Base-by-base conservation (phyloP, 805 yeast genomes). In the Metschnikowia cubensis region DNA sequence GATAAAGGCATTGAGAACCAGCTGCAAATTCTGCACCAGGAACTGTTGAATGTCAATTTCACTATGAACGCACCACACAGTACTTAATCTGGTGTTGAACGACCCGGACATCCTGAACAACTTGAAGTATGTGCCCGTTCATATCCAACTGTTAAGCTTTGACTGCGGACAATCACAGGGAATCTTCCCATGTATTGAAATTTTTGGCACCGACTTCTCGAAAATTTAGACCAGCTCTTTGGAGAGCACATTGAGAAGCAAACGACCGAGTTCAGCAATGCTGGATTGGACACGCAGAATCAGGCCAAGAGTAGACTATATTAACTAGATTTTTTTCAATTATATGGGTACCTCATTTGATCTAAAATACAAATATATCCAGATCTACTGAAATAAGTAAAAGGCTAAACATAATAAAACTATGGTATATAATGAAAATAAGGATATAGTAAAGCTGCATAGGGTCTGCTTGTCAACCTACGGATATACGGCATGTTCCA, bases 41-140 rank as follows among this genome's bases (percentile, higher is more conserved):
- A 69, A 1, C 55, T 65, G 4, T 64, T 74, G 32, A 69, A 66
- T 50, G 69, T 74, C 17, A 78, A 75, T 43, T 73, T 84, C 21
- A 87, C 89, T 0, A 59, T 78, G 5, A 74, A 79, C 34, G 84
- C 89, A 0, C 89, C 90, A 0, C 76, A 80, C 85, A 0, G 83
- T 84, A 0, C 61, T 84, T 45, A 81, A 80, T 50, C 65, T 83
- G 48, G 84, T 82, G 0, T 67, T 83, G 3, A 76, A 75, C 43
- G 89, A 84, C 61, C 66, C 71, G 10, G 89, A 84, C 59, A 80
- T 84, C 33, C 62, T 76, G 25, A 69, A 74, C 7, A 80, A 82
- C 42, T 67, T 84, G 51, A 76, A 75, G 57, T 84, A 80, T 57
- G 85, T 83, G 18, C 90, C 90, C 0, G 79, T 83, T n/a, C 89